Evolutionary conservation across 75 land plant genomes (phyloP).

Genomic region (Isoetes taiwanensis): DNA sequence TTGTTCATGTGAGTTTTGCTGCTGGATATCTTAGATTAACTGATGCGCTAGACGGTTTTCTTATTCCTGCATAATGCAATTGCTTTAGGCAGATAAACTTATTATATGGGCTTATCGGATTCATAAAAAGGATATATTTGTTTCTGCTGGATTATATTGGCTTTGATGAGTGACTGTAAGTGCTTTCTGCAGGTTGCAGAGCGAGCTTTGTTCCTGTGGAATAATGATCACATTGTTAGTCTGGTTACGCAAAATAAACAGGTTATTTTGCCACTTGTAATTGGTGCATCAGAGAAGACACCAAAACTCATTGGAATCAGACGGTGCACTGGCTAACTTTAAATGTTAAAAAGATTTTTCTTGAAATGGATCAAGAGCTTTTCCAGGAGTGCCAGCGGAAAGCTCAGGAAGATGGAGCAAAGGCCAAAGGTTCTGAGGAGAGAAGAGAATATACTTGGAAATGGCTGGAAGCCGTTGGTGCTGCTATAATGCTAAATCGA

Average conservation of each 20-base stretch:
- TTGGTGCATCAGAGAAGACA: constrained; percentile 31
- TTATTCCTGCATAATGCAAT: too few relatives aligned
- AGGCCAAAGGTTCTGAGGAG: constrained; percentile 8
- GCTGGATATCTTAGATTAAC: too few relatives aligned
- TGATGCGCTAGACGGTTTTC: too few relatives aligned
- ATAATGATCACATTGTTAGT: constrained; percentile 40
- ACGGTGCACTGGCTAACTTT: constrained; percentile 26
- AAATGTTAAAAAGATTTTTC: constrained; percentile 29
- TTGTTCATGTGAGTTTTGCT: too few relatives aligned
- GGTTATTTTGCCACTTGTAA: constrained; percentile 28
- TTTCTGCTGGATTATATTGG: too few relatives aligned
- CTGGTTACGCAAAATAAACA: constrained; percentile 20
- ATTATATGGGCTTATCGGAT: too few relatives aligned
- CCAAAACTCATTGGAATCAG: constrained; percentile 36
- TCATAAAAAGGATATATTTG: too few relatives aligned
- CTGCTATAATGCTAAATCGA: too few relatives aligned
- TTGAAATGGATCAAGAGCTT: constrained; percentile 27
- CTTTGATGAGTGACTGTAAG: too few relatives aligned
- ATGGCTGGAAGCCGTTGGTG: constrained; percentile 32
- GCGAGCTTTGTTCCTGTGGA: constrained; percentile 45
- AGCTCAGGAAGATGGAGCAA: constrained; percentile 9
- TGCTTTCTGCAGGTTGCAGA: constrained; percentile 57
- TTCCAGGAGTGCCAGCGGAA: constrained; percentile 23
- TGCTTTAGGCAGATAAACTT: too few relatives aligned
- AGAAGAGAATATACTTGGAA: constrained; percentile 35